phyloP scores from a whole-genome alignment of 164 flowering plant genomes.

The Pachysandra terminalis region DNA sequence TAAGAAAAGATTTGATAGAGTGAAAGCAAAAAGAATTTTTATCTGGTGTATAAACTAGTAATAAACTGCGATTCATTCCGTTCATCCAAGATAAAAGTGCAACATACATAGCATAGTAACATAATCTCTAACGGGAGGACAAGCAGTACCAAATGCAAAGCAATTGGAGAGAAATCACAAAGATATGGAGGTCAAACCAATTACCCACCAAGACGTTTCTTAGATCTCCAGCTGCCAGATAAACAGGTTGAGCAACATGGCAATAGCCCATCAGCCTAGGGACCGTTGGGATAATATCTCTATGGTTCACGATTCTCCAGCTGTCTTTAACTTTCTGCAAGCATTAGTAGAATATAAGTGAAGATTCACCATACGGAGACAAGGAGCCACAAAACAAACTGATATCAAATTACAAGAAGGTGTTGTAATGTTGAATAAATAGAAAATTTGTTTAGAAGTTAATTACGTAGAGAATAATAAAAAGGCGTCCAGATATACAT shows the following conservation, averaged over 20 bases:
- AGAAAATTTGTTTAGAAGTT: no score
- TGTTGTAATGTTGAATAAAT: no score
- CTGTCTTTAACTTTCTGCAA: conserved; percentile 93
- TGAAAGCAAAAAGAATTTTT: no score
- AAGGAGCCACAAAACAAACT: no score
- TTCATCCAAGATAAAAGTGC: no score
- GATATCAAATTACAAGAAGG: no score
- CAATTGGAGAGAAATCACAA: not conserved
- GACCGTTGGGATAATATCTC: conserved; percentile 95
- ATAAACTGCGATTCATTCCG: no score
- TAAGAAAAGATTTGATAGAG: no score
- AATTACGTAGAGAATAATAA: no score
- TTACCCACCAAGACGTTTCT: conserved; percentile 49
- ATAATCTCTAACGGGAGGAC: not conserved
- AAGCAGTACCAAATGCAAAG: not conserved
- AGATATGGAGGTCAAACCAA: not conserved
- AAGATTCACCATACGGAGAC: not conserved
- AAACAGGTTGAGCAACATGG: conserved; percentile 93
- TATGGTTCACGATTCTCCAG: conserved; percentile 95
- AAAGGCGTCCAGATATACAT: no score
- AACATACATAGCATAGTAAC: no score
- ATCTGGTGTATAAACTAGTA: no score
- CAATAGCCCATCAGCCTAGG: conserved; percentile 98
- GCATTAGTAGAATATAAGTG: not conserved
- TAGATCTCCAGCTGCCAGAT: conserved; percentile 69